Conservation (phyloP, 2,329 filamentous ascomycete genomes). For the Calonectria multiphialidica region DNA sequence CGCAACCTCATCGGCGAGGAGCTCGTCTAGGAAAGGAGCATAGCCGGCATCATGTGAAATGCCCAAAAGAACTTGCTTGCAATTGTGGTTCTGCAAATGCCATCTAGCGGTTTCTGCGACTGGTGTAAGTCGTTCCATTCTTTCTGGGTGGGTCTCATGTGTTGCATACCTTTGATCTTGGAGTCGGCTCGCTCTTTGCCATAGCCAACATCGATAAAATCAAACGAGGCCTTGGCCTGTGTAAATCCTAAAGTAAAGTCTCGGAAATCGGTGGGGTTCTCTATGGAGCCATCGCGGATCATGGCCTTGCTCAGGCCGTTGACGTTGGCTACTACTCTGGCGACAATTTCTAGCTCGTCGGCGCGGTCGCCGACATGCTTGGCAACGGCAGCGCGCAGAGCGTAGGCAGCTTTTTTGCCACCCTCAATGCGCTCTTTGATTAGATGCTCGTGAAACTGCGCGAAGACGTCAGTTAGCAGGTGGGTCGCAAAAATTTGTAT, state of each 20-base stretch:
- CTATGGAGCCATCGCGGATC: conserved; percentile 60
- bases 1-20: conserved; percentile 58
- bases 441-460: conserved; percentile 68
- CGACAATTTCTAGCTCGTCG: conserved; percentile 65
- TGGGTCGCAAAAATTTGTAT: neutral
- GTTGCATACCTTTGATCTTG: conserved; percentile 68
- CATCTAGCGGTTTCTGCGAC: conserved; percentile 63
- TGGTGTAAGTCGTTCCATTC: conserved; percentile 18
- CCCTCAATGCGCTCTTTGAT: conserved; percentile 67
- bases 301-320: conserved; percentile 63
- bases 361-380: conserved; percentile 58
- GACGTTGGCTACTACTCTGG: conserved; percentile 69
- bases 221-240: conserved; percentile 69
- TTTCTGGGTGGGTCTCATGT: neutral
- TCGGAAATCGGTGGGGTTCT: conserved; percentile 58
- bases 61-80: conserved; percentile 71
- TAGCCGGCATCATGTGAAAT: conserved; percentile 73
- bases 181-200: conserved; percentile 70
- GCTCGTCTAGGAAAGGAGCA: conserved; percentile 68
- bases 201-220: conserved; percentile 73
- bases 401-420: conserved; percentile 64
- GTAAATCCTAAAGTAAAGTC: conserved; percentile 73
- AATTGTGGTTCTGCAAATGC: conserved; percentile 71
- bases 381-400: conserved; percentile 61
- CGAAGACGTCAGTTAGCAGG: conserved; percentile 20